Evolutionary conservation across 768 basidiomycete species (phyloP).

Genomic region (Mycena metata): DNA sequence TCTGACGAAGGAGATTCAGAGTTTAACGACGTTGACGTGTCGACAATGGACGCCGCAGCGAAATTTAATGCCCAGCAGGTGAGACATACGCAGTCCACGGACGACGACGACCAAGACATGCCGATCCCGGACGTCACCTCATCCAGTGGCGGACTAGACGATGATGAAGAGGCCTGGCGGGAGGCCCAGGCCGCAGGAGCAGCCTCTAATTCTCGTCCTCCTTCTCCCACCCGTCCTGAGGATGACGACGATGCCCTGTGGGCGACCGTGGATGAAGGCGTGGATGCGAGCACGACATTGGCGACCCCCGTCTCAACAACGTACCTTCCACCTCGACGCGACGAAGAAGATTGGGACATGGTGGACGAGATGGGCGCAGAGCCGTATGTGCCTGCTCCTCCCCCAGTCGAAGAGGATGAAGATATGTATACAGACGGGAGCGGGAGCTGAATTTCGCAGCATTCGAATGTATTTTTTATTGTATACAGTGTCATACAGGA

Average conservation of each 20-base stretch:
- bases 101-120: neutral
- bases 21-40: constrained; percentile 38
- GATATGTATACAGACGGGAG: constrained; percentile 69
- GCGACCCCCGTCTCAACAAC: neutral
- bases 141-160: neutral
- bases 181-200: neutral
- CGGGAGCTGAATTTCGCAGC: neutral
- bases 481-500: constrained; percentile 10
- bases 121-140: constrained; percentile 42
- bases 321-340: neutral
- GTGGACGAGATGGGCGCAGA: constrained; percentile 13
- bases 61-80: constrained; percentile 14
- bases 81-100: neutral
- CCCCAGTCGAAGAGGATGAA: constrained; percentile 64
- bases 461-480: neutral
- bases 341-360: constrained; percentile 15
- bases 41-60: constrained; percentile 28
- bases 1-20: constrained; percentile 56
- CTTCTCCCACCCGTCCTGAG: neutral
- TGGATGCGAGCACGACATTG: constrained; percentile 40
- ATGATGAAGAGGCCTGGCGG: neutral
- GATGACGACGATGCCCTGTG: constrained; percentile 58
- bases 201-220: constrained; percentile 51
- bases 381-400: constrained; percentile 39
- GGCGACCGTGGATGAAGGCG: constrained; percentile 73